Percentiles rank a stretch among this genome's conserved stretches.
phyloP scores from a whole-genome alignment of 1,284 basidiomycete species.

The Tilletia horrida region DNA sequence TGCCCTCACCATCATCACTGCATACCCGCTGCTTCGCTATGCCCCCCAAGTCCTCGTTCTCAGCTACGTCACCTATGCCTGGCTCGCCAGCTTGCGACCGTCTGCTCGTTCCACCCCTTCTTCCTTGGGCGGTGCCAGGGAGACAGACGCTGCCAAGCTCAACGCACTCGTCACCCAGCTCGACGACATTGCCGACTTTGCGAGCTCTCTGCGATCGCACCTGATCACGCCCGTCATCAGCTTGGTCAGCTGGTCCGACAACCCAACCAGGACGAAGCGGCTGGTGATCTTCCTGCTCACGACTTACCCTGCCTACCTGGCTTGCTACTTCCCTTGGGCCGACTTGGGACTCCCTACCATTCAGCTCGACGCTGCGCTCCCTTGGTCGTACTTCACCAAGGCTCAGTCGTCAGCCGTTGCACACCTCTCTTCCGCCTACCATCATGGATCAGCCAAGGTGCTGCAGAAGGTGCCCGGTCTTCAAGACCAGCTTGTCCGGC shows the following conservation, averaged over 20 bases:
- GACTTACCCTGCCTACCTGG: constrained; percentile 50
- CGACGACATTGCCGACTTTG: constrained; percentile 46
- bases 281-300: constrained; percentile 43
- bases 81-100: constrained; percentile 20
- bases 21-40: constrained; percentile 49
- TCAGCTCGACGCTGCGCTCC: neutral
- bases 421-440: neutral
- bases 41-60: constrained; percentile 45
- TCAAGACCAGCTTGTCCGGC: neutral
- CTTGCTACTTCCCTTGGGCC: constrained; percentile 41
- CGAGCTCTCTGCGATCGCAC: constrained; percentile 30
- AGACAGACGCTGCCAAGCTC: constrained; percentile 26
- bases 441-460: neutral
- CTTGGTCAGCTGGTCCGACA: constrained; percentile 37
- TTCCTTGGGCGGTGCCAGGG: neutral
- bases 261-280: constrained; percentile 32
- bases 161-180: constrained; percentile 46
- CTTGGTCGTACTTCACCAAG: neutral
- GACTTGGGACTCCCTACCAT: constrained; percentile 20
- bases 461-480: neutral
- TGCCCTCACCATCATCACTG: constrained; percentile 44
- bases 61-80: constrained; percentile 35
- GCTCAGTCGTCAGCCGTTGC: neutral
- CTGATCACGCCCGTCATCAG: constrained; percentile 35
- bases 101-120: neutral